These are phyloP conservation scores for Penicillium salamii DNA, from an alignment of 495 filamentous ascomycete species.

Conservation along the genomic window DNA sequence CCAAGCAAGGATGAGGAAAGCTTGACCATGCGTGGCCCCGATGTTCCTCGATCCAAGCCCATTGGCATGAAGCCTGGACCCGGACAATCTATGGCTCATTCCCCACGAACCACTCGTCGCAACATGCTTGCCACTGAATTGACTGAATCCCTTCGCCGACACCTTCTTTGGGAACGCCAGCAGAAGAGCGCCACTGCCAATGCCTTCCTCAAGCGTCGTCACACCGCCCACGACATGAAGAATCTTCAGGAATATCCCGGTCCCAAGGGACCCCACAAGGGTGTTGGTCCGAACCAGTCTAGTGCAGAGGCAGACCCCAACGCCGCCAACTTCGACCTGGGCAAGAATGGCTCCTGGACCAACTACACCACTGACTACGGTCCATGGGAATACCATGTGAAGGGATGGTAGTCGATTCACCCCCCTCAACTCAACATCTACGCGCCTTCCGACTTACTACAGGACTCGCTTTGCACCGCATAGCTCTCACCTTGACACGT, in stretches of 20 bases:
- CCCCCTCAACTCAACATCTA: too few species aligned
- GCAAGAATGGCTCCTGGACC: slow-evolving; percentile 61
- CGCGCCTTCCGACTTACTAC: too few species aligned
- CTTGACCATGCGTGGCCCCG: slow-evolving; percentile 69
- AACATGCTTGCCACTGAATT: slow-evolving; percentile 97
- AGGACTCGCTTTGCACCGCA: slow-evolving; percentile 1
- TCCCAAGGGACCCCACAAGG: slow-evolving; percentile 30
- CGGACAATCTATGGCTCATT: slow-evolving; percentile 66
- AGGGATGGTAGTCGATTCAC: slow-evolving; percentile 56
- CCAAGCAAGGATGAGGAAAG: slow-evolving; percentile 64
- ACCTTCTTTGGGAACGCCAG: slow-evolving; percentile 82
- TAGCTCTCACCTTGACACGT: slow-evolving; percentile 31
- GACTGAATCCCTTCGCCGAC: slow-evolving; percentile 72
- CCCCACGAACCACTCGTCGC: slow-evolving; percentile 86
- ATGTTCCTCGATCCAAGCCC: slow-evolving; percentile 77
- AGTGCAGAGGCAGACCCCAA: slow-evolving; percentile 15
- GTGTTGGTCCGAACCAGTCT: slow-evolving; percentile 11
- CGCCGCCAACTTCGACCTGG: slow-evolving; percentile 31
- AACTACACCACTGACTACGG: slow-evolving; percentile 61
- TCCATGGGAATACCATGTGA: slow-evolving; percentile 66
- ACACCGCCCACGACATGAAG: slow-evolving; percentile 85
- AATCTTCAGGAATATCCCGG: slow-evolving; percentile 75
- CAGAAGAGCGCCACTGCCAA: slow-evolving; percentile 87
- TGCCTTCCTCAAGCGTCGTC: slow-evolving; percentile 84
- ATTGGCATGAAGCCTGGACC: slow-evolving; percentile 64